Conservation (phyloP, 306 rosid species). For the Glycine soja region DNA sequence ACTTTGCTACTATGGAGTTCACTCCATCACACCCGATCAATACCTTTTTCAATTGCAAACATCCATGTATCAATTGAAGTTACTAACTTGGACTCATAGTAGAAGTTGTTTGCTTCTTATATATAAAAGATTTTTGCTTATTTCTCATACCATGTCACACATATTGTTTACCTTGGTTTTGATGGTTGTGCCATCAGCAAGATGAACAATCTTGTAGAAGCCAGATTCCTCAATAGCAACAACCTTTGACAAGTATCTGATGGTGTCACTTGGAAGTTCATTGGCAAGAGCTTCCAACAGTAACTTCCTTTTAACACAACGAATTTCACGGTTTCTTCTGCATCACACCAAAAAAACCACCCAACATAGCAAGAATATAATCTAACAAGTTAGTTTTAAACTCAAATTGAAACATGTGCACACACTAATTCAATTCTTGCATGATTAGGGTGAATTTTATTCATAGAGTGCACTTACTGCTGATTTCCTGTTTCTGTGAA, state of each 20-base stretch:
- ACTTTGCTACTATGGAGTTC: constrained; percentile 75
- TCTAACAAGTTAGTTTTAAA: not conserved
- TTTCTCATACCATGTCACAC: not conserved
- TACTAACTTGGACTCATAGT: constrained; percentile 2
- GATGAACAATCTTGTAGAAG: constrained; percentile 67
- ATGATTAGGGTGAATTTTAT: not conserved
- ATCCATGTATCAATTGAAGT: not conserved
- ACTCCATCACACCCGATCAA: constrained; percentile 88
- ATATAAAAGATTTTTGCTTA: not conserved
- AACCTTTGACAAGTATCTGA: constrained; percentile 74
- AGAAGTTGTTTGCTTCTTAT: not conserved
- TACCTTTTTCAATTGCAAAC: constrained; percentile 53
- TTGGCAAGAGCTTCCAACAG: constrained; percentile 68
- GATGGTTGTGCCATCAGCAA: constrained; percentile 66
- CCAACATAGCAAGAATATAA: not conserved
- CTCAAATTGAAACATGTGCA: not conserved
- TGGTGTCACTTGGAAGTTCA: constrained; percentile 73
- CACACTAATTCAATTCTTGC: not conserved
- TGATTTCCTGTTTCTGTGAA: constrained; percentile 46
- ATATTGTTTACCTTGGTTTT: constrained; percentile 62
- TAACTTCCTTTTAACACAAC: constrained; percentile 62
- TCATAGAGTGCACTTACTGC: constrained; percentile 53
- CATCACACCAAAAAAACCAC: not conserved
- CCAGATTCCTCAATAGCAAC: constrained; percentile 73
- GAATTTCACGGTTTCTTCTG: constrained; percentile 56